A percentile compares a stretch with the other conserved stretches of the same genome.
phyloP scores from a whole-genome alignment of 306 rosid genomes.

The Begonia fuchsioides region DNA sequence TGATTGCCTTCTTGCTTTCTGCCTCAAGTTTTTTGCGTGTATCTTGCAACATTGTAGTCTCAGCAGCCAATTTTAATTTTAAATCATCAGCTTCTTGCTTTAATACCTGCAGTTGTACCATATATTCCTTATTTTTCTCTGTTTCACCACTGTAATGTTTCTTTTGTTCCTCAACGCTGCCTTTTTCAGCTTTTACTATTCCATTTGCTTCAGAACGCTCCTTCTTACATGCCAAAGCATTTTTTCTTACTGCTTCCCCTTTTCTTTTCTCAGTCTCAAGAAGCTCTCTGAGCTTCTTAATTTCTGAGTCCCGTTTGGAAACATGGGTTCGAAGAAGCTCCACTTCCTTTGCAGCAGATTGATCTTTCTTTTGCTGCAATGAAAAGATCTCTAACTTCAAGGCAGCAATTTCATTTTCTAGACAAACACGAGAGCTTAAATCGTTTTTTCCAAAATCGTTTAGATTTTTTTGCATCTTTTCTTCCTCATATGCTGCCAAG shows the following conservation, averaged over 20 bases:
- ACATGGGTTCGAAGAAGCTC: constrained; percentile 27
- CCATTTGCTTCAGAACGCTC: constrained; percentile 33
- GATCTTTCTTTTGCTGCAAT: constrained; percentile 19
- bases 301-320: constrained; percentile 36
- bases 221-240: constrained; percentile 9
- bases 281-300: constrained; percentile 29
- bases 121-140: constrained; percentile 32
- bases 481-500: constrained; percentile 26
- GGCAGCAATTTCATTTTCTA: constrained; percentile 35
- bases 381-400: constrained; percentile 38
- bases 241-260: constrained; percentile 37
- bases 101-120: constrained; percentile 24
- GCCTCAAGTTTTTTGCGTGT: constrained; percentile 31
- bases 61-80: constrained; percentile 30
- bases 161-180: constrained; percentile 22
- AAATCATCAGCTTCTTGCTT: constrained; percentile 39
- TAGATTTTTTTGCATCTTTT: constrained; percentile 15
- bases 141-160: constrained; percentile 18
- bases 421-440: constrained; percentile 27
- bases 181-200: constrained; percentile 30
- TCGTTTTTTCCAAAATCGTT: constrained; percentile 40
- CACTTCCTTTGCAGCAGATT: constrained; percentile 19
- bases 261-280: constrained; percentile 39
- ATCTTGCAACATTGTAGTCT: constrained; percentile 26
- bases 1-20: constrained; percentile 32